phyloP scores from a whole-genome alignment of 148 eudicot genomes.

The Beta vulgaris region DNA sequence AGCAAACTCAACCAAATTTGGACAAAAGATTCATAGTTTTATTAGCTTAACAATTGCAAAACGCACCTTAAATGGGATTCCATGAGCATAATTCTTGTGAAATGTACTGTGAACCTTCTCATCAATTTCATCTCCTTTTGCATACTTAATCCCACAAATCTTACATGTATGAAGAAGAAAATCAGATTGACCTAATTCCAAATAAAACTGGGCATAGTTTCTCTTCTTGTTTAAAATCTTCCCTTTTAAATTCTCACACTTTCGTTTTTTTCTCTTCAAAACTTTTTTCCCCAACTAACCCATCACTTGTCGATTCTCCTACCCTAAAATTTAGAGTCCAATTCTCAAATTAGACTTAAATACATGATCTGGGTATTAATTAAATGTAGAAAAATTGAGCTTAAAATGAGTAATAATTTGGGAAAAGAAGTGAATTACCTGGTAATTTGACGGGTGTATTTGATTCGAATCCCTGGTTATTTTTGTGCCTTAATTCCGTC shows the following conservation, averaged over 20 bases:
- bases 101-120: constrained; percentile 64
- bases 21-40: not conserved
- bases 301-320: constrained; percentile 17
- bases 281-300: constrained; percentile 22
- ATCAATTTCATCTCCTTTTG: constrained; percentile 72
- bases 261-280: constrained; percentile 19
- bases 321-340: constrained; percentile 6
- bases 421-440: constrained; percentile 26
- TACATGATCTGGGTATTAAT: no score
- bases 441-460: constrained; percentile 53
- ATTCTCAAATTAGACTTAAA: no score
- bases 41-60: no score
- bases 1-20: not conserved
- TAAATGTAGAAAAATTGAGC: no score
- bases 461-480: constrained; percentile 41
- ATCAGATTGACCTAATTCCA: constrained; percentile 88
- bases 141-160: constrained; percentile 69
- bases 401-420: no score
- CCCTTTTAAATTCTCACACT: constrained; percentile 24
- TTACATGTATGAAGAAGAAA: no score
- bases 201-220: constrained; percentile 74
- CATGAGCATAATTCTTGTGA: constrained; percentile 69
- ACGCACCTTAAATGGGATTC: constrained; percentile 73
- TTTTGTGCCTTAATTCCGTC: constrained; percentile 16
- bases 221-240: constrained; percentile 66